Evolutionary conservation across 2,329 filamentous ascomycete species (phyloP), one percentile per base, ranked within the genome.

Genomic region (Aspergillus latus): DNA sequence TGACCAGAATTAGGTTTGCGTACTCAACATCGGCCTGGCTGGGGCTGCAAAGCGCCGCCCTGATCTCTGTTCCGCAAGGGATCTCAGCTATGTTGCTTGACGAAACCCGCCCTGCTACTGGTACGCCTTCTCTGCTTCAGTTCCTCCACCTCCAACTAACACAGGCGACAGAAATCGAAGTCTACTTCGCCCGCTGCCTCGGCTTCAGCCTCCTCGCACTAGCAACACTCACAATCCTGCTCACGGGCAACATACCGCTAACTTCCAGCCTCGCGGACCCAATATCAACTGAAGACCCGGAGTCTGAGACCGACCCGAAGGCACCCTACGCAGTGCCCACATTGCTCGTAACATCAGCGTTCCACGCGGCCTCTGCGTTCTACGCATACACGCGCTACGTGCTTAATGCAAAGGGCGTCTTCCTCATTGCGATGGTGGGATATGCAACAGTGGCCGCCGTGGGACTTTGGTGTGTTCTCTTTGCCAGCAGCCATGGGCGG

Each of bases 171-270:
- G 85, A 75, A 26, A 78, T 90, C 32, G 88, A 92, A 72, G 74
- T 83, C 54, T 93, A 93, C 79, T 86, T 92, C 70, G 85, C 85
- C 50, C 87, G 89, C 42, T 84, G 82, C 29, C 80, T 91, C 1
- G 89, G 88, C 60, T 77, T 92, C 55, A 77, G 85, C 30, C 80
- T 91, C 44, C 76, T 92, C 21, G 76, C 84, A 8, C 74, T 93
- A 29, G 85, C 84, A 32, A 67, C 86, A 5, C 73, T 88, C 10
- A 80, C 82, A n/a, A 74, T 92, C 37, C 78, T 90, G 36, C 80
- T 92, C 30, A 88, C 88, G 0, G 90, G 89, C 46, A 81, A 82
- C 2, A 78, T 93, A 4, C 89, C 89, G 0, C 73, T 92, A 10
- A 81, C 79, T 0, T 80, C 82, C n/a, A 69, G 75, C 21, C 67